These are phyloP conservation scores for Trichoderma harzianum DNA, from an alignment of 2,329 filamentous ascomycete genomes.

Conservation along the genomic window DNA sequence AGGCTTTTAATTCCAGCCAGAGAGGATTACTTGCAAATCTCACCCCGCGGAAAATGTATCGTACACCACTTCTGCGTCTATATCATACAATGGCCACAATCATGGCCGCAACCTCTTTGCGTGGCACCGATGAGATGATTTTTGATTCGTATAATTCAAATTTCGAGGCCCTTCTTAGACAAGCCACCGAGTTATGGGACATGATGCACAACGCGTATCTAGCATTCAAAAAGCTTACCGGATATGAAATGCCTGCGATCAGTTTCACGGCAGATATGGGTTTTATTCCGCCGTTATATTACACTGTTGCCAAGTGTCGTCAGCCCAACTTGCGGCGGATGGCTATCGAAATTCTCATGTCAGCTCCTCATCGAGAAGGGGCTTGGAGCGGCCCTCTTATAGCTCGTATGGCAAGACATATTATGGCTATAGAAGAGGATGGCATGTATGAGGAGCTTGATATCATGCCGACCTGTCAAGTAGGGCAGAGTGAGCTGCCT, in stretches of 20 bases:
- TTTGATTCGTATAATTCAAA: not conserved
- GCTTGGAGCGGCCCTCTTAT: constrained; percentile 25
- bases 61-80: constrained; percentile 6
- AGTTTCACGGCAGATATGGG: constrained; percentile 28
- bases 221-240: not conserved
- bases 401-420: constrained; percentile 18
- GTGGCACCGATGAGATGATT: constrained; percentile 13
- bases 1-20: not conserved
- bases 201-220: not conserved
- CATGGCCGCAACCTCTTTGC: constrained; percentile 10
- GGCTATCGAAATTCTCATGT: constrained; percentile 23
- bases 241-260: not conserved
- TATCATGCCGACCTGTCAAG: not conserved
- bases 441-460: not conserved
- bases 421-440: constrained; percentile 19
- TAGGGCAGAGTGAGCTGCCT: not conserved
- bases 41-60: not conserved
- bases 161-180: not conserved
- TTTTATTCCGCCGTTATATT: constrained; percentile 32
- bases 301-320: constrained; percentile 32
- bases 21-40: not conserved
- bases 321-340: constrained; percentile 28
- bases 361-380: constrained; percentile 24
- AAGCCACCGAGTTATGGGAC: constrained; percentile 5
- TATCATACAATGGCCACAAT: constrained; percentile 17